A percentile compares a stretch with the other conserved stretches of the same genome.
Evolutionary conservation across 2,329 filamentous ascomycete genomes (phyloP).

Genomic region (Sarocladiaceae sp.): DNA sequence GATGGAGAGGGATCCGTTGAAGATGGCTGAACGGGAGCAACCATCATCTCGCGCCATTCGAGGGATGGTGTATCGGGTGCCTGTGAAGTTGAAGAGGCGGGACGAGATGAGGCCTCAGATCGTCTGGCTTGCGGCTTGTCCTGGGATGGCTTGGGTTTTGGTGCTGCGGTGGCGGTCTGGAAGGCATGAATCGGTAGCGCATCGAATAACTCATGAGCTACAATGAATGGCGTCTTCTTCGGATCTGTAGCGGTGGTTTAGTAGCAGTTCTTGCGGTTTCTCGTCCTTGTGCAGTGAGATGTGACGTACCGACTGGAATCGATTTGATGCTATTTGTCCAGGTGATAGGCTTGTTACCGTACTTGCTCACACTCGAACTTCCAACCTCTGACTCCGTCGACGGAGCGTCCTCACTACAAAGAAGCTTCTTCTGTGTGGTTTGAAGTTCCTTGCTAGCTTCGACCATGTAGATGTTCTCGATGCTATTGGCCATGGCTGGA

Average conservation of each 20-base stretch:
- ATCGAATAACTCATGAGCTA: conserved; percentile 98
- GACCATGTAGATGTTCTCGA: conserved; percentile 89
- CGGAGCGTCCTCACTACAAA: conserved; percentile 68
- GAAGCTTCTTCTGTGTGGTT: conserved; percentile 70
- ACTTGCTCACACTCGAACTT: conserved; percentile 70
- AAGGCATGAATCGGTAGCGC: conserved; percentile 95
- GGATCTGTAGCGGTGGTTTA: conserved; percentile 38
- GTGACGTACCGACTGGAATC: conserved; percentile 59
- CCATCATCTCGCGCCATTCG: conserved; percentile 81
- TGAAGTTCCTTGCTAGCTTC: conserved; percentile 84
- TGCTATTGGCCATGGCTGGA: conserved; percentile 67
- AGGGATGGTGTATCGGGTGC: conserved; percentile 15
- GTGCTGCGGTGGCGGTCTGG: conserved; percentile 58
- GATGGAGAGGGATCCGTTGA: conserved; percentile 50
- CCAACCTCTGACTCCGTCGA: conserved; percentile 71
- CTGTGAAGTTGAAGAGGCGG: conserved; percentile 17
- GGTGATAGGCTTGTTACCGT: conserved; percentile 68
- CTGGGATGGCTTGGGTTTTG: conserved; percentile 30
- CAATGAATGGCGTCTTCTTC: conserved; percentile 79
- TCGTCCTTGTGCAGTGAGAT: background rate
- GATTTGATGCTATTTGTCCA: conserved; percentile 89
- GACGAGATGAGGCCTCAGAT: background rate
- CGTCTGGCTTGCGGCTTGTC: conserved; percentile 21
- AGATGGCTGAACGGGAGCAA: conserved; percentile 61
- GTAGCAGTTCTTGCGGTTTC: background rate